Percentiles rank a stretch among this genome's conserved stretches.
Conservation (phyloP, 2,329 filamentous ascomycete species). For the Ceratocystis papillata region DNA sequence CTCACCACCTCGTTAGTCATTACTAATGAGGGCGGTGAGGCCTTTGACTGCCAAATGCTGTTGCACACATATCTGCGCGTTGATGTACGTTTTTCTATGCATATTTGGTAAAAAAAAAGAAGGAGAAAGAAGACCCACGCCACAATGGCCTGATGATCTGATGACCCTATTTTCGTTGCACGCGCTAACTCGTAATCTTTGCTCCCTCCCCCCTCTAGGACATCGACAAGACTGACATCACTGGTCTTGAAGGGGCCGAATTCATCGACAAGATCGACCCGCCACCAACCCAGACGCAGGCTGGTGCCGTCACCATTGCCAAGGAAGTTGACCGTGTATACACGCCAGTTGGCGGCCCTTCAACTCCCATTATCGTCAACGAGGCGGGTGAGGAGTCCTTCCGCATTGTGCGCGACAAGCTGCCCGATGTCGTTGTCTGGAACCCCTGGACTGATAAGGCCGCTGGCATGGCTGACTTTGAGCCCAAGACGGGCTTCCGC, state of each 20-base stretch:
- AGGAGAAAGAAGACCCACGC: too few relatives aligned
- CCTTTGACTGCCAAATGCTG: slow-evolving; percentile 85
- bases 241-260: slow-evolving; percentile 61
- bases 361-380: slow-evolving; percentile 46
- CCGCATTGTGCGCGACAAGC: slow-evolving; percentile 69
- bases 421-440: slow-evolving; percentile 87
- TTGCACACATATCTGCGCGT: slow-evolving; percentile 84
- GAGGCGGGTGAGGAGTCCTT: slow-evolving; percentile 55
- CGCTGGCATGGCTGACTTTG: slow-evolving; percentile 72
- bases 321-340: slow-evolving; percentile 85
- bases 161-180: neutral
- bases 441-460: slow-evolving; percentile 91
- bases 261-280: slow-evolving; percentile 79
- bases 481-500: slow-evolving; percentile 79
- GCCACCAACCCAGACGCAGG: slow-evolving; percentile 52
- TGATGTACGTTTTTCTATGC: slow-evolving; percentile 47
- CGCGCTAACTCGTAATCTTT: neutral
- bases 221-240: slow-evolving; percentile 60
- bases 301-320: slow-evolving; percentile 55
- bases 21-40: slow-evolving; percentile 69
- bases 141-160: too few relatives aligned
- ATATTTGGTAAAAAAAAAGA: too few relatives aligned
- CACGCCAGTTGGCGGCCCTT: slow-evolving; percentile 53
- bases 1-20: slow-evolving; percentile 76
- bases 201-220: slow-evolving; percentile 45